Evolutionary conservation across 345 rosid species (phyloP).

Genomic region (Eucalyptus curtisii): DNA sequence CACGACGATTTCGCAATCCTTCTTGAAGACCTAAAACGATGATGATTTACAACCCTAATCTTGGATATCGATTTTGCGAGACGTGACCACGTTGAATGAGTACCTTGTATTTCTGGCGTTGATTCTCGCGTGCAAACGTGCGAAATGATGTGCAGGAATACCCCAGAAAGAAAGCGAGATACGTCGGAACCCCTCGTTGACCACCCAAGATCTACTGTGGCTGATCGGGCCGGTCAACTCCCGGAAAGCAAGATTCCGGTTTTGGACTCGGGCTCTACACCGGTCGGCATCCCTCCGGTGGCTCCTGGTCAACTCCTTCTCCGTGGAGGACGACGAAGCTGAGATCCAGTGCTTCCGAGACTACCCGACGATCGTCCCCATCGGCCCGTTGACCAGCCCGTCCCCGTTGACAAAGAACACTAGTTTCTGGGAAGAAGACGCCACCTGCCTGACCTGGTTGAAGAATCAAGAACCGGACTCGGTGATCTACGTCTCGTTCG

Average conservation of each 20-base stretch:
- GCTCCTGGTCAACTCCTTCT: conserved; percentile 55
- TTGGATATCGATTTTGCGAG: no score
- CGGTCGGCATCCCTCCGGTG: conserved; percentile 38
- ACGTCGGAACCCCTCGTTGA: conserved; percentile 9
- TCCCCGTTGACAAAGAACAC: not conserved
- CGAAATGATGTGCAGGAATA: conserved; percentile 13
- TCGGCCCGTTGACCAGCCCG: conserved; percentile 25
- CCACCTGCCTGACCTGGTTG: not conserved
- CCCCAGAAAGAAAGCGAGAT: conserved; percentile 16
- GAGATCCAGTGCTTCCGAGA: not conserved
- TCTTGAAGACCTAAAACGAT: no score
- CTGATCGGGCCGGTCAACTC: conserved; percentile 45
- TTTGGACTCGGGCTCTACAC: conserved; percentile 52
- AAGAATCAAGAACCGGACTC: not conserved
- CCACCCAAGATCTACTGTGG: conserved; percentile 67
- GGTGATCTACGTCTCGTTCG: not conserved
- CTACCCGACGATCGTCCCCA: conserved; percentile 12
- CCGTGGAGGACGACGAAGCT: conserved; percentile 9
- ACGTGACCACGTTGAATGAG: no score
- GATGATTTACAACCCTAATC: no score
- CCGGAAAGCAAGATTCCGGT: conserved; percentile 48
- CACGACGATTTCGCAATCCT: no score
- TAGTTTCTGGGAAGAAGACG: not conserved
- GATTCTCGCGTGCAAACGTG: not conserved
- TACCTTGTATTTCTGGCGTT: not conserved